Conservation (phyloP, 1,284 basidiomycete species). For the Boletus mariae region DNA sequence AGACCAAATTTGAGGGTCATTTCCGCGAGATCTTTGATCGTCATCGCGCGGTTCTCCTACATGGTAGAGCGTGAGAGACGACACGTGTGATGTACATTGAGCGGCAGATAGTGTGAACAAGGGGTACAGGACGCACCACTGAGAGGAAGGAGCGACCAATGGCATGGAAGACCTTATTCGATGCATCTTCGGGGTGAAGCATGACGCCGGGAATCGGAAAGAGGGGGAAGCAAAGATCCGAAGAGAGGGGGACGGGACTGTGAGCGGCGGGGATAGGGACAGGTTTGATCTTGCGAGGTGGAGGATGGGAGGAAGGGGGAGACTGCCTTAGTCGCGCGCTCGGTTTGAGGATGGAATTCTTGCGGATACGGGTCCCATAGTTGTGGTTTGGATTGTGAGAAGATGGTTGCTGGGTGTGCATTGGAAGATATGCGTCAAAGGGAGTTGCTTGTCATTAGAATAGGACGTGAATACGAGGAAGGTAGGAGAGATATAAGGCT, state of each 20-base stretch:
- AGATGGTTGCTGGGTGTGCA: slow-evolving; percentile 22
- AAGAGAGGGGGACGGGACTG: slow-evolving; percentile 11
- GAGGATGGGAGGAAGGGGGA: slow-evolving; percentile 29
- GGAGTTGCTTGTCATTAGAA: slow-evolving; percentile 17
- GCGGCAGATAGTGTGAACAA: slow-evolving; percentile 11
- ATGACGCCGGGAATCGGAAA: slow-evolving; percentile 62
- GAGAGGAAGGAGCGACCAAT: slow-evolving; percentile 68
- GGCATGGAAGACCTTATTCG: slow-evolving; percentile 64
- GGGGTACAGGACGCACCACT: slow-evolving; percentile 48
- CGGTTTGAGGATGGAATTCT: slow-evolving; percentile 50
- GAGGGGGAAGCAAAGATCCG: slow-evolving; percentile 18
- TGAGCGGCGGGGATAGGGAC: slow-evolving; percentile 23
- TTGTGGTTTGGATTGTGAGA: slow-evolving; percentile 16
- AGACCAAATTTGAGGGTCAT: slow-evolving; percentile 61
- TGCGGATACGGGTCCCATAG: slow-evolving; percentile 57
- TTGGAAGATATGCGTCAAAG: slow-evolving; percentile 28
- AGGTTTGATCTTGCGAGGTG: slow-evolving; percentile 39
- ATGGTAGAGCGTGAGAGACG: slow-evolving; percentile 3
- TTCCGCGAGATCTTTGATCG: slow-evolving; percentile 76
- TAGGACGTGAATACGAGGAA: not conserved
- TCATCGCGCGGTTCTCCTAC: slow-evolving; percentile 76
- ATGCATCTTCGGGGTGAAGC: slow-evolving; percentile 68
- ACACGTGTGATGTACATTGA: slow-evolving; percentile 13
- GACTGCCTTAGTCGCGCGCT: slow-evolving; percentile 46
- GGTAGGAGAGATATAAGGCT: slow-evolving; percentile 16